Evolutionary conservation across 2,329 filamentous ascomycete species (phyloP), one percentile per base, ranked within the genome.

Genomic region (Colletotrichum siamense): DNA sequence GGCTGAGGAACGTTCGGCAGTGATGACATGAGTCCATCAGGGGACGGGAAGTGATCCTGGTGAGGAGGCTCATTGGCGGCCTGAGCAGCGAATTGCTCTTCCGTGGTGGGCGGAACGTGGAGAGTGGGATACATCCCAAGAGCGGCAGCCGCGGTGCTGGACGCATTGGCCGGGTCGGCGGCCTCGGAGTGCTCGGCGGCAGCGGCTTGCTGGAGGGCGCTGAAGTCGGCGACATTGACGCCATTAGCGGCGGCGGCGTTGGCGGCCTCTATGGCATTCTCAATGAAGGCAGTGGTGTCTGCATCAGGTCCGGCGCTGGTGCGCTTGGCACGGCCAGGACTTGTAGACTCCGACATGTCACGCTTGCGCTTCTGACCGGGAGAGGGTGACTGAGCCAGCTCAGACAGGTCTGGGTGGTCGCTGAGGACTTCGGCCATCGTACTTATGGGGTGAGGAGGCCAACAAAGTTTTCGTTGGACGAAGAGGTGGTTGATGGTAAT

Each of bases 41-140:
- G 74, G 44, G 85, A 84, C 39, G 82, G 79, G 39, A 86, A 81
- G n/a, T 85, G 82, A 52, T 86, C 81, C 44, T 84, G 82, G 9
- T 82, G 83, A n/a, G 84, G 83, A 22, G 77, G 75, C 15, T 87
- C 86, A 59, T 79, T 82, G 15, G 84, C 83, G 4, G 85, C 82
- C 80, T 92, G 90, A n/a, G 88, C 86, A 8, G 89, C 89, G 81
- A 92, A 92, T 18, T 91, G 89, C 83, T 92, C 90, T 79, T 92
- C 90, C 1, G 91, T 92, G 5, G 89, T 86, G 26, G 88, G 86
- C 5, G 91, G 90, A 4, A 92, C 88, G 78, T 92, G 90, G 5
- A 92, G 84, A 3, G 90, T 91, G 7, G 91, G 91, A 80, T 91
- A 92, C 87, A 92, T 91, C 72, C 88, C 88, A 4, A 92, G 84